These are phyloP conservation scores for Salix koriyanagi DNA, from an alignment of 345 rosid species.

Conservation along the genomic window DNA sequence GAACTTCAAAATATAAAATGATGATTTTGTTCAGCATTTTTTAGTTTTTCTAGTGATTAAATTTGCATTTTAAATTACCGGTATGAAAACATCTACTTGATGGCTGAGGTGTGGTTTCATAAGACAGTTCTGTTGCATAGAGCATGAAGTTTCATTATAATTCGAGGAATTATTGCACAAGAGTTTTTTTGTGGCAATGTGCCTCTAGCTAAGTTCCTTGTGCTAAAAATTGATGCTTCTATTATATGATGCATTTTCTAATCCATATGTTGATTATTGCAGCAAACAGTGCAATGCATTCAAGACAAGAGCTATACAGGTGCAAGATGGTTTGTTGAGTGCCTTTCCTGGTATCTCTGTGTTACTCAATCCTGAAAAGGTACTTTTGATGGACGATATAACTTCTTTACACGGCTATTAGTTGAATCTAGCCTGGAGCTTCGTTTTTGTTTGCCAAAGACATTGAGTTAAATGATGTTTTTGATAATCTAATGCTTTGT, in stretches of 20 bases:
- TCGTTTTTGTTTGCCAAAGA: neutral
- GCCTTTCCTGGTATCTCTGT: slow-evolving; percentile 61
- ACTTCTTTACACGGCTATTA: neutral
- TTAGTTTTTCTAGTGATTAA: neutral
- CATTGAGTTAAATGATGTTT: neutral
- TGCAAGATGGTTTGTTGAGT: slow-evolving; percentile 55
- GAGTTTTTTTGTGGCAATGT: no score
- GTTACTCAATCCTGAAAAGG: slow-evolving; percentile 79
- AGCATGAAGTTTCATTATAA: neutral
- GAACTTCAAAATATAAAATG: neutral
- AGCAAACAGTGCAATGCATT: slow-evolving; percentile 85
- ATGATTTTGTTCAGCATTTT: neutral
- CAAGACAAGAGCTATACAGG: slow-evolving; percentile 71
- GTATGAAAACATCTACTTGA: neutral
- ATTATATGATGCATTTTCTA: neutral
- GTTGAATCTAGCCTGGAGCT: neutral
- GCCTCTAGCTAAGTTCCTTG: neutral
- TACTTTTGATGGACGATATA: neutral
- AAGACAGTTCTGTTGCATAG: neutral
- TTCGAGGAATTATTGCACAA: neutral
- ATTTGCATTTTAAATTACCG: neutral
- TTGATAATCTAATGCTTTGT: neutral
- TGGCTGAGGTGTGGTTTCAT: neutral
- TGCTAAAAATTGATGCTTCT: neutral
- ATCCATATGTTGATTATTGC: slow-evolving; percentile 5